These are phyloP conservation scores for Wickerhamiella sergipiensis DNA, from an alignment of 805 yeast genomes.

Conservation along the genomic window DNA sequence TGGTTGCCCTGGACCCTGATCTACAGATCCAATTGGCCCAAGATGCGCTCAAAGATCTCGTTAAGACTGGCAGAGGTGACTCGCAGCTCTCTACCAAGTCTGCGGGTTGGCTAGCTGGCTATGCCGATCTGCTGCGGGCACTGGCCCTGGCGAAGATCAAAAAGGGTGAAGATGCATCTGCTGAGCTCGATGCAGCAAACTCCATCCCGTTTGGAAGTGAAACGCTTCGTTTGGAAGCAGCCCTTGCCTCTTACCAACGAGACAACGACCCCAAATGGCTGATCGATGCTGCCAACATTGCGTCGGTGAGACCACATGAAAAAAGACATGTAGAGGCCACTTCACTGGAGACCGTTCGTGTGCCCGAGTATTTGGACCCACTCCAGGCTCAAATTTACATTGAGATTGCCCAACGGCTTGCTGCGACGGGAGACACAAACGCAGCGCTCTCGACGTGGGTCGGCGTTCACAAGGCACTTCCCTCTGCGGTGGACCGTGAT, in stretches of 20 bases:
- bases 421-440: slow-evolving; percentile 3
- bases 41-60: slow-evolving; percentile 16
- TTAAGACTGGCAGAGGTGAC: slow-evolving; percentile 8
- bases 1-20: slow-evolving; percentile 3
- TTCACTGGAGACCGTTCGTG: neutral
- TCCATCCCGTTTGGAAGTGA: slow-evolving; percentile 20
- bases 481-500: slow-evolving; percentile 4
- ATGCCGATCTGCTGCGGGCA: slow-evolving; percentile 22
- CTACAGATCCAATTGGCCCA: slow-evolving; percentile 11
- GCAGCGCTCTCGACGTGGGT: slow-evolving; percentile 17
- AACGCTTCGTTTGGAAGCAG: slow-evolving; percentile 15
- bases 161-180: slow-evolving; percentile 15
- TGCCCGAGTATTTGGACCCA: slow-evolving; percentile 2
- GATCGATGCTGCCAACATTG: slow-evolving; percentile 4
- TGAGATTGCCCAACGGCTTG: slow-evolving; percentile 16
- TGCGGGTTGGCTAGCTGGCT: slow-evolving; percentile 23
- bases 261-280: slow-evolving; percentile 2
- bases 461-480: slow-evolving; percentile 15
- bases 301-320: neutral
- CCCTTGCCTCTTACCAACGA: slow-evolving; percentile 13
- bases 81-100: slow-evolving; percentile 17
- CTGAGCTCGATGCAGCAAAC: slow-evolving; percentile 18
- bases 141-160: slow-evolving; percentile 18
- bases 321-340: neutral
- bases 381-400: slow-evolving; percentile 12